Evolutionary conservation across 345 rosid species (phyloP).

Genomic region (Erodium maritimum): DNA sequence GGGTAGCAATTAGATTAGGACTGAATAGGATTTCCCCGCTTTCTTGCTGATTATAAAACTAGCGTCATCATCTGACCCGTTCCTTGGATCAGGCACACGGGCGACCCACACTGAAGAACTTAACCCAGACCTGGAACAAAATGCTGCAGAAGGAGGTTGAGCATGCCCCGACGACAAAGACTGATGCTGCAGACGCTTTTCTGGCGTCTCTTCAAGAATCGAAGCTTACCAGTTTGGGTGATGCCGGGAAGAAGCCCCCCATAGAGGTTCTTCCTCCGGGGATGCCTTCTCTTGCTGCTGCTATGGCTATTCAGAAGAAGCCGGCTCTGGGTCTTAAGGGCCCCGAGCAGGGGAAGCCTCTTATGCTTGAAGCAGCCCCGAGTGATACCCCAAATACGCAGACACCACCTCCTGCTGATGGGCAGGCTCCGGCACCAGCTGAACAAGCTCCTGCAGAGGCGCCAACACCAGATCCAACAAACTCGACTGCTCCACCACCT

Average conservation of each 20-base stretch:
- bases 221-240: slow-evolving; percentile 76
- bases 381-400: slow-evolving; percentile 21
- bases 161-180: slow-evolving; percentile 55
- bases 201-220: slow-evolving; percentile 84
- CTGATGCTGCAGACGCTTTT: slow-evolving; percentile 89
- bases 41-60: too few relatives aligned
- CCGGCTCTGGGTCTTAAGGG: slow-evolving; percentile 31
- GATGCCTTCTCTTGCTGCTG: slow-evolving; percentile 73
- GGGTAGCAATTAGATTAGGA: too few relatives aligned
- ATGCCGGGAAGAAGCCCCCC: slow-evolving; percentile 71
- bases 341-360: slow-evolving; percentile 44
- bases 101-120: slow-evolving; percentile 72
- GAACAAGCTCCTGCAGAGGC: background rate
- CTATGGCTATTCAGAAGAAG: slow-evolving; percentile 59
- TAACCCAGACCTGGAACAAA: slow-evolving; percentile 89
- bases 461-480: background rate
- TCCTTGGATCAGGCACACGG: slow-evolving; percentile 74
- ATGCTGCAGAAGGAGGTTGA: slow-evolving; percentile 79
- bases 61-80: slow-evolving; percentile 10
- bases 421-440: slow-evolving; percentile 6
- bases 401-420: slow-evolving; percentile 12
- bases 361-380: slow-evolving; percentile 53
- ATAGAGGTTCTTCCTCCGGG: slow-evolving; percentile 92
- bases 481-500: background rate
- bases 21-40: too few relatives aligned